These are phyloP conservation scores for Podospora fimiseda DNA, from an alignment of 495 filamentous ascomycete species.

Conservation along the genomic window DNA sequence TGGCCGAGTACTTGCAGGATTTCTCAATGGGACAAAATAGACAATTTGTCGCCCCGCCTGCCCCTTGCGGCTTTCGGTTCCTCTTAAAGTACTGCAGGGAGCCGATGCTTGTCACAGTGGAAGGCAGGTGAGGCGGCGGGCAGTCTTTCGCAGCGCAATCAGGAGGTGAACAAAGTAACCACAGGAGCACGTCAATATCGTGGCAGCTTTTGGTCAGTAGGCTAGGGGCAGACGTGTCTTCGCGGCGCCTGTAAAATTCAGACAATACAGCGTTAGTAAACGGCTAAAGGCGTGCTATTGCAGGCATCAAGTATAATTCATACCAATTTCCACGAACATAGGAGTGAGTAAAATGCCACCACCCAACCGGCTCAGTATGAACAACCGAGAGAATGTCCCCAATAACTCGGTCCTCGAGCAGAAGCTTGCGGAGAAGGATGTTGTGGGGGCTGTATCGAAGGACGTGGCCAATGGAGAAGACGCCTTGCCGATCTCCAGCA, in stretches of 20 bases:
- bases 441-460: slow-evolving; percentile 89
- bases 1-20: slow-evolving; percentile 76
- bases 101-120: slow-evolving; percentile 64
- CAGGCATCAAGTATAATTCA: not conserved
- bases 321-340: slow-evolving; percentile 88
- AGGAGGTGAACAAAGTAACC: slow-evolving; percentile 70
- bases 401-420: slow-evolving; percentile 65
- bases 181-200: slow-evolving; percentile 86
- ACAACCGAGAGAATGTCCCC: slow-evolving; percentile 84
- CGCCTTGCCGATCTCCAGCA: slow-evolving; percentile 29
- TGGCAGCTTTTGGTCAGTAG: slow-evolving; percentile 92
- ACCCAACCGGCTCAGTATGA: slow-evolving; percentile 90
- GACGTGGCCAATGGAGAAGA: slow-evolving; percentile 82
- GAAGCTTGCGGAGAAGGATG: slow-evolving; percentile 67
- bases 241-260: slow-evolving; percentile 54
- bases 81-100: slow-evolving; percentile 66
- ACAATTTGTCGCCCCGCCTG: slow-evolving; percentile 80
- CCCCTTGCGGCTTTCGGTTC: slow-evolving; percentile 63
- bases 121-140: slow-evolving; percentile 62
- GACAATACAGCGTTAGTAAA: too few species aligned
- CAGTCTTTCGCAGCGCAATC: slow-evolving; percentile 23
- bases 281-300: too few species aligned
- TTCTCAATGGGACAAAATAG: slow-evolving; percentile 65
- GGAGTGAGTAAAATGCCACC: slow-evolving; percentile 92
- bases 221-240: slow-evolving; percentile 62